Conservation (phyloP, 1,284 basidiomycete genomes). For the Leccinum solheimii region DNA sequence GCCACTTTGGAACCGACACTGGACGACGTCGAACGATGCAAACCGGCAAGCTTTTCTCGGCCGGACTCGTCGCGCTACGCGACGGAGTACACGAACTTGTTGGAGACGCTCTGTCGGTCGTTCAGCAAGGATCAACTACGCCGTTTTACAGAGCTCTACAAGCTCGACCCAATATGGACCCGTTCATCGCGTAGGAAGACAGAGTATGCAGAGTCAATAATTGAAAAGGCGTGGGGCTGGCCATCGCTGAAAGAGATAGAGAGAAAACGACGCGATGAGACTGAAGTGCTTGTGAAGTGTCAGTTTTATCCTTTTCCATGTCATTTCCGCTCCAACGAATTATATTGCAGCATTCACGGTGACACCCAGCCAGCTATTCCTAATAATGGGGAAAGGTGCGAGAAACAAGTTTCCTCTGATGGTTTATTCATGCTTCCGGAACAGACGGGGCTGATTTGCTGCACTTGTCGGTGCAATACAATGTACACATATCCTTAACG, state of each 20-base stretch:
- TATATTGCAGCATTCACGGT: conserved; percentile 52
- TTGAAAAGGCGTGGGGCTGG: conserved; percentile 69
- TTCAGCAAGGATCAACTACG: conserved; percentile 65
- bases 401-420: not conserved
- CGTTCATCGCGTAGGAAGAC: conserved; percentile 41
- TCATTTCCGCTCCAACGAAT: conserved; percentile 3
- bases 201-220: conserved; percentile 54
- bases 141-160: conserved; percentile 51
- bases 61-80: conserved; percentile 49
- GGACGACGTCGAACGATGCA: conserved; percentile 56
- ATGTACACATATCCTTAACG: conserved; percentile 61
- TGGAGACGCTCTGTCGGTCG: conserved; percentile 55
- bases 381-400: conserved; percentile 71
- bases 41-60: conserved; percentile 41
- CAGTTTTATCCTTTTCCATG: conserved; percentile 26
- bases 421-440: conserved; percentile 6
- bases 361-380: conserved; percentile 60
- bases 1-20: conserved; percentile 48
- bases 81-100: conserved; percentile 49
- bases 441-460: conserved; percentile 66
- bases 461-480: conserved; percentile 55
- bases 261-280: conserved; percentile 50
- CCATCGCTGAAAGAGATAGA: conserved; percentile 56
- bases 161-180: conserved; percentile 37
- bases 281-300: conserved; percentile 54